A percentile compares a stretch with the other conserved stretches of the same genome.
These are phyloP conservation scores for Symbiodinium pilosum DNA, from an alignment of 73 alveolate species.

Conservation along the genomic window DNA sequence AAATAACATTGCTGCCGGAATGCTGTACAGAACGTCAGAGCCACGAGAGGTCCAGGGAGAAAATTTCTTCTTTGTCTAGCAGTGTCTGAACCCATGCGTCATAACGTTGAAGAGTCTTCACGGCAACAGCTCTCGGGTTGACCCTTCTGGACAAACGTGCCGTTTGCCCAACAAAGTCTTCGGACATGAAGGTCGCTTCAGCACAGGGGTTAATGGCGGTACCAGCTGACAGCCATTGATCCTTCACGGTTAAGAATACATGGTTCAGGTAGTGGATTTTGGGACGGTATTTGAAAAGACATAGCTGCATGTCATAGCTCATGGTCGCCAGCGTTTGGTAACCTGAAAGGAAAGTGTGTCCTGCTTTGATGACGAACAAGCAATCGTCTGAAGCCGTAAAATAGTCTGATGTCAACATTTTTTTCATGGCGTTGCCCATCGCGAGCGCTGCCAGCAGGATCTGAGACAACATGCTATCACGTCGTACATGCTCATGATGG, in stretches of 20 bases:
- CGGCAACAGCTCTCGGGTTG: not conserved
- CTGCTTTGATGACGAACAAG: not conserved
- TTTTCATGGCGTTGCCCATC: not conserved
- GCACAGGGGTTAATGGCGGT: not conserved
- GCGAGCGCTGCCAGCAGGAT: not conserved
- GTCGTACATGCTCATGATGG: not conserved
- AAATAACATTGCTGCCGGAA: not conserved
- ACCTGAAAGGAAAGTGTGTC: not conserved
- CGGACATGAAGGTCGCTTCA: not conserved
- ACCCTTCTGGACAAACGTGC: conserved; percentile 32
- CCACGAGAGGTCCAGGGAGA: not conserved
- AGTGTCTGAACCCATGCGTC: not conserved
- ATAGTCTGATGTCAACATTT: not conserved
- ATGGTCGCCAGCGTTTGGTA: not conserved
- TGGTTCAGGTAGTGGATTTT: conserved; percentile 1
- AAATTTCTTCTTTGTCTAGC: not conserved
- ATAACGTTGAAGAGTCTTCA: not conserved
- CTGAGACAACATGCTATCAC: not conserved
- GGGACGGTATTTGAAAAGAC: not conserved
- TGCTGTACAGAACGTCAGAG: not conserved
- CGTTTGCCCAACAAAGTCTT: conserved; percentile 18
- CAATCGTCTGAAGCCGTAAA: not conserved
- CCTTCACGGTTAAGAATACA: not conserved
- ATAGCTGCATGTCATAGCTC: not conserved
- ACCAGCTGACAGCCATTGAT: not conserved